Conservation (phyloP, 108 stramenopile genomes). For the Nitzschia palea region DNA sequence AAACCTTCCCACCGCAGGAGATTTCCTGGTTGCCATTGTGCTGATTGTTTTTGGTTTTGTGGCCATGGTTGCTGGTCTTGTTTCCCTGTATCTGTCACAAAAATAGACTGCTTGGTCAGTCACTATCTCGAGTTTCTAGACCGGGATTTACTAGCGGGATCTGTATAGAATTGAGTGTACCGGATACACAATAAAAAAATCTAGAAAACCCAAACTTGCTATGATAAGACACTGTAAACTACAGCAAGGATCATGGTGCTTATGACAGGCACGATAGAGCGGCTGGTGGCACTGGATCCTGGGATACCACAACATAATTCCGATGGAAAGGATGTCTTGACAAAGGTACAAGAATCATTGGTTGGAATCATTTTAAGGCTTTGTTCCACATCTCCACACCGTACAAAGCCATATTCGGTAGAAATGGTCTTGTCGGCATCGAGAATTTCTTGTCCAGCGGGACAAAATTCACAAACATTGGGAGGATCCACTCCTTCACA, state of each 20-base stretch:
- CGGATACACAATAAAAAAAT: too few relatives aligned
- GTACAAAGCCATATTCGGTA: conserved; percentile 3
- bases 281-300: background rate
- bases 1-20: conserved; percentile 43
- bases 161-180: too few relatives aligned
- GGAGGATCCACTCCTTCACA: conserved; percentile 11
- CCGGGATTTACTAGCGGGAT: too few relatives aligned
- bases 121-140: too few relatives aligned
- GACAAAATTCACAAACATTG: conserved; percentile 11
- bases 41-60: conserved; percentile 68
- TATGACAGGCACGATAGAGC: too few relatives aligned
- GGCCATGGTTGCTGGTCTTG: conserved; percentile 63
- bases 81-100: conserved; percentile 57
- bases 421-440: background rate
- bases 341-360: background rate
- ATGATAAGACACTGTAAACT: too few relatives aligned
- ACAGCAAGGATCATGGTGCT: too few relatives aligned
- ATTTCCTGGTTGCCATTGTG: conserved; percentile 72
- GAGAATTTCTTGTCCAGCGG: background rate
- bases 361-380: conserved; percentile 11
- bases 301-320: conserved; percentile 2
- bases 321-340: background rate
- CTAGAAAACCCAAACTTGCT: too few relatives aligned
- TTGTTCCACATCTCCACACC: conserved; percentile 16
- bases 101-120: too few relatives aligned